Percentiles rank a stretch among this genome's conserved stretches.
phyloP scores from a whole-genome alignment of 768 basidiomycete species.

The Suillus lakei region DNA sequence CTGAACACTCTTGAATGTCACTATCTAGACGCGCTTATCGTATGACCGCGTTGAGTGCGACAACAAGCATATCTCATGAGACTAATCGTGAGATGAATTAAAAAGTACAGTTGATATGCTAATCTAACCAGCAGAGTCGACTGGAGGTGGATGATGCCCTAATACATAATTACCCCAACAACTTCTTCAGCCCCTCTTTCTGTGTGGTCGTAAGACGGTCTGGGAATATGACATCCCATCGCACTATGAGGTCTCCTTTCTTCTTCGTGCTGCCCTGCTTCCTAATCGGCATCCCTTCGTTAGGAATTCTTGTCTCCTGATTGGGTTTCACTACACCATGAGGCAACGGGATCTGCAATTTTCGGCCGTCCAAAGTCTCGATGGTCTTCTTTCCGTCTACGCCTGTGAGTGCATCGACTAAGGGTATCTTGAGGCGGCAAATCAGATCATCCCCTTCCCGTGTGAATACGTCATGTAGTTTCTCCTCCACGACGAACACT shows the following conservation, averaged over 20 bases:
- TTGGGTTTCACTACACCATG: constrained; percentile 74
- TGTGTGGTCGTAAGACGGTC: constrained; percentile 72
- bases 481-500: constrained; percentile 98
- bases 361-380: constrained; percentile 80
- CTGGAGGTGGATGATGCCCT: neutral
- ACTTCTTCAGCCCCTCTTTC: constrained; percentile 79
- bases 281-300: constrained; percentile 92
- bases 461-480: constrained; percentile 76
- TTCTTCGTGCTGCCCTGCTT: constrained; percentile 70
- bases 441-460: constrained; percentile 85
- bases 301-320: constrained; percentile 67
- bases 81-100: constrained; percentile 2
- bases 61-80: neutral
- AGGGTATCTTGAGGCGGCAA: constrained; percentile 62
- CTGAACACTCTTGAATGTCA: neutral
- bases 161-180: constrained; percentile 46
- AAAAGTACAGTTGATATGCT: constrained; percentile 13
- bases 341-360: constrained; percentile 70
- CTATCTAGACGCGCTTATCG: constrained; percentile 4
- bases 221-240: constrained; percentile 88
- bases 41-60: neutral
- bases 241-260: constrained; percentile 85
- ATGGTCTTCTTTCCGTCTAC: constrained; percentile 57
- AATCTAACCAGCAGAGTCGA: constrained; percentile 6
- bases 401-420: constrained; percentile 84